Base-by-base conservation (phyloP, 768 basidiomycete species). In the Russula sp. region DNA sequence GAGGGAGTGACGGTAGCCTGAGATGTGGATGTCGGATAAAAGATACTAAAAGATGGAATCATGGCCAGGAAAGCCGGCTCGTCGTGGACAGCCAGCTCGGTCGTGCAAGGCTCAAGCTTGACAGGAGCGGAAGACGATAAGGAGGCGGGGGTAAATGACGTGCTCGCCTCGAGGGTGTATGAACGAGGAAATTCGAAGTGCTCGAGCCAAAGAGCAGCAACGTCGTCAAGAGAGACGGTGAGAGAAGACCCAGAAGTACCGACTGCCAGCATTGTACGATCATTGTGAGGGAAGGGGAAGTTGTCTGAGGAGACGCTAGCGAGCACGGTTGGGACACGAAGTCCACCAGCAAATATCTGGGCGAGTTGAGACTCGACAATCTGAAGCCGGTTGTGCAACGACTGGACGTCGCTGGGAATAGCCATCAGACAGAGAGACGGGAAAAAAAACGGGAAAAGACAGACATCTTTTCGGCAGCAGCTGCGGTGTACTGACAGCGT, bases 381-480 rank as follows among this genome's bases (percentile, higher is more conserved):
- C 34, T 87, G 82, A 34, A 91, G 78, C 13, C 90, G 83, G 73
- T 92, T 92, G 70, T 92, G 88, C 45, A 93, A 79, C 1, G 89
- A 89, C 70, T 92, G 90, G 2, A 93, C 77, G 73, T 93, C 91
- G 49, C 87, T 88, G 69, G 4, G 52, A 31, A 40, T 54, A 34
- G 31, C 35, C 2, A 22, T 64, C 42, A 64, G 48, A 37, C 53
- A 51, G 6, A 27, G 35, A 2, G 5, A 37, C 10, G 11, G 13
- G 10, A 6, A 27, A 3, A 2, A 40, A 22, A 42, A 22, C 7
- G 67, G 51, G 55, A 45, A 44, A 67, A 44, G 22, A 77, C 85
- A 56, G 62, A 88, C 85, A 93, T 85, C 82, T 92, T 93, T 76
- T 93, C 91, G 18, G 88, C 85, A 0, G 91, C 91, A 16, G 88